These are phyloP conservation scores for Candida freyschussii DNA, from an alignment of 1,139 yeast species.

Conservation along the genomic window DNA sequence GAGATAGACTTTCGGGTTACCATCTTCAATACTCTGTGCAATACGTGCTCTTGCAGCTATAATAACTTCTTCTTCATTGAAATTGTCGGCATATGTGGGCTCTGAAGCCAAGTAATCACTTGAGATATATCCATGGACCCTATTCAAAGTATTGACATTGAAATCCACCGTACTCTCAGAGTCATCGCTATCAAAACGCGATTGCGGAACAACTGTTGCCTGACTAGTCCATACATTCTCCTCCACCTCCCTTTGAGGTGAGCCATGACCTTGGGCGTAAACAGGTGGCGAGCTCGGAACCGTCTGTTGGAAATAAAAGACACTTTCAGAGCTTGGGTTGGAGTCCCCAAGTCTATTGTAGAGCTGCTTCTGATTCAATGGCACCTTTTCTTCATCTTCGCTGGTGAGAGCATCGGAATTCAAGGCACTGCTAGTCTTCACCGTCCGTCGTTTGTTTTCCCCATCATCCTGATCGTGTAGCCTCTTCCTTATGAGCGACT, in stretches of 20 bases:
- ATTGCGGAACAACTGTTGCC: constrained; percentile 20
- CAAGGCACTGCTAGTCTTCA: constrained; percentile 9
- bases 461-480: constrained; percentile 24
- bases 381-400: constrained; percentile 13
- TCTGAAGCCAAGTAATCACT: constrained; percentile 19
- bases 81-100: constrained; percentile 5
- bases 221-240: constrained; percentile 15
- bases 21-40: constrained; percentile 30
- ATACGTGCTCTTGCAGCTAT: constrained; percentile 19
- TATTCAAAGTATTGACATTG: constrained; percentile 21
- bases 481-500: constrained; percentile 20
- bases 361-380: constrained; percentile 3
- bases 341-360: constrained; percentile 18
- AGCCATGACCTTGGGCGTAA: constrained; percentile 9
- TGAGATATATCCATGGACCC: constrained; percentile 22
- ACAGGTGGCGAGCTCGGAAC: constrained; percentile 25
- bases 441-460: constrained; percentile 21
- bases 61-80: constrained; percentile 15
- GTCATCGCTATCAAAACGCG: constrained; percentile 8
- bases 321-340: constrained; percentile 19
- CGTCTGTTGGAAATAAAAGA: constrained; percentile 15
- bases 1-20: constrained; percentile 34
- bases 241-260: constrained; percentile 16
- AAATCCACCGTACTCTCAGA: constrained; percentile 22
- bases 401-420: constrained; percentile 21